Percentiles rank a stretch among this genome's conserved stretches.
Conservation (phyloP, 257 asterid genomes). For the Linderniella brevidens region DNA sequence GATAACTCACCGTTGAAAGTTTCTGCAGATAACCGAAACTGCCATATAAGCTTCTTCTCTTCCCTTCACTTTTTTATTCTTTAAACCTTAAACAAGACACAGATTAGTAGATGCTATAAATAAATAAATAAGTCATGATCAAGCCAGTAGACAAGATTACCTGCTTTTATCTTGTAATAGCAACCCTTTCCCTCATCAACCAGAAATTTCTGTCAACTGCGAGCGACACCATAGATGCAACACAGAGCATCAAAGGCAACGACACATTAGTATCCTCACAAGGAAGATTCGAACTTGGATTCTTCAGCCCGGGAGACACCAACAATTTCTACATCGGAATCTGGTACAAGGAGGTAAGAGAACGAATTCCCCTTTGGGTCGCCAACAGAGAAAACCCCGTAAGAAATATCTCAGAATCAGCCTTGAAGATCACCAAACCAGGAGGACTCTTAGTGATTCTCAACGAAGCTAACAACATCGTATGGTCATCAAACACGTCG, state of each 20-base stretch:
- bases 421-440: neutral
- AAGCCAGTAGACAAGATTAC: neutral
- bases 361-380: neutral
- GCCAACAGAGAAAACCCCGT: neutral
- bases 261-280: constrained; percentile 13
- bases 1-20: too few species aligned
- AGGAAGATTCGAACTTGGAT: constrained; percentile 16
- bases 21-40: too few species aligned
- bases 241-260: constrained; percentile 11
- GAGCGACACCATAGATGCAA: constrained; percentile 12
- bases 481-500: neutral
- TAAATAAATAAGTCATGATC: neutral
- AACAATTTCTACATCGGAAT: constrained; percentile 9
- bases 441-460: neutral
- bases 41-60: too few species aligned
- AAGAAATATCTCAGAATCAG: neutral
- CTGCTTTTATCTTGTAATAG: neutral
- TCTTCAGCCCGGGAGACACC: constrained; percentile 10
- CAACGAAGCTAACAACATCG: neutral
- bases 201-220: neutral
- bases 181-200: neutral
- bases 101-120: neutral
- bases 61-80: neutral
- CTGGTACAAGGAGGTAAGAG: constrained; percentile 6
- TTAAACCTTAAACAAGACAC: neutral